Evolutionary conservation across 2,329 filamentous ascomycete genomes (phyloP), one percentile per base, ranked within the genome.

Genomic region (Tympanopsis confertula): DNA sequence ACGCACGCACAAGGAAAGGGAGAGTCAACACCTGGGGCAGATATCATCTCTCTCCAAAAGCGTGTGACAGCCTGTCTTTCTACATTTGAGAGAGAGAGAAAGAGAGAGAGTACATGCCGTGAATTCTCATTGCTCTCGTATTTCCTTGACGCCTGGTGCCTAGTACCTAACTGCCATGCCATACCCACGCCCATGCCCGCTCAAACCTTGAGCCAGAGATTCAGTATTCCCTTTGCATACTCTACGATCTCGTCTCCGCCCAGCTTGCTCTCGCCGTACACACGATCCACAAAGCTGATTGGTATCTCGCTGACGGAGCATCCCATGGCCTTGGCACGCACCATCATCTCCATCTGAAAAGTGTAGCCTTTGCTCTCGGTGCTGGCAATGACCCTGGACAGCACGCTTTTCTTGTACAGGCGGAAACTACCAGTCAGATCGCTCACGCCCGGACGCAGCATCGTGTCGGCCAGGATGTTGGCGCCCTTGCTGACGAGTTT

Each of bases 291-390:
- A 58, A 98, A 98, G 18, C 77, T 85, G 48, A 98, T 98, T 12
- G 91, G 91, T 43, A 94, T 89, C 69, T 98, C 91, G 13, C 85
- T 85, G 20, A 98, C 89, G 26, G 80, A 84, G 65, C 77, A 94
- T 1, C 91, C 89, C 85, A 95, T 88, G n/a, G 83, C 85, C 75
- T 95, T 95, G 22, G 91, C 91, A 44, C 88, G 74, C 5, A 96
- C 89, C 81, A 95, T 95, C 78, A 98, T 83, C 71, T 95, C 89
- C 91, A 98, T 98, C 76, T 98, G 91, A 71, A 98, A 98, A 28
- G 84, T 89, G 60, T 96, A 98, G 3, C 91, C 91, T 66, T 96
- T 94, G 57, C 85, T 91, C 70, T 95, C 82, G 5, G 87, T 95
- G 61, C 74, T 85, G 53, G 72, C 69, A 50, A 98, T 95, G 41